Base-by-base conservation (phyloP, 2,329 filamentous ascomycete genomes). In the Trichoderma sp. region DNA sequence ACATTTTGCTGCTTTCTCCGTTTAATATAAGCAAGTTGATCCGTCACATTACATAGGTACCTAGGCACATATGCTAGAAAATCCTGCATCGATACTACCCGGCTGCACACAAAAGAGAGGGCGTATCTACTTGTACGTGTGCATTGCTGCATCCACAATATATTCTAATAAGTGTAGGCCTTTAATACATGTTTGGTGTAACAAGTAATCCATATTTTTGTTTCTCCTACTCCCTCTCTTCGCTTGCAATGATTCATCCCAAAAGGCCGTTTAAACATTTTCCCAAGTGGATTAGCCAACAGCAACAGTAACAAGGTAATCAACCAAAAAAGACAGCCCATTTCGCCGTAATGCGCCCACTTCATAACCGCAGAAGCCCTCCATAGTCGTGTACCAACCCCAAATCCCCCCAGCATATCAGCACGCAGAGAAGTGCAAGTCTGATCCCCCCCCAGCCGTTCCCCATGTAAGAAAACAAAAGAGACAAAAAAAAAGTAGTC, bases 71-170 rank as follows among this genome's bases (percentile, higher is more conserved):
- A 4, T 31, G 5, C 52, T n/a, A 6, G 27, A 27, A 10, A 43
- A n/a, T 43, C 40, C 40, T 43, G 40, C 40, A 61, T n/a, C 14
- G 21, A 61, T 5, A 33, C 11, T 16, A 33, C 19, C 49, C 33
- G 27, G 27, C 33, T 31, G 24, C 31, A 31, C 52, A 60, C 19
- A 27, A 49, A 21, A 24, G n/a, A 43, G 27, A 47, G 35, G 63
- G 53, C 53, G 56, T 24, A 66, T 43, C n/a, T 43, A 43, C 40
- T 43, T 43, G 40, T 58, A 66, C 35, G 29, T 66, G 53, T 66
- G 63, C 63, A 66, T 66, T 66, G 63, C 63, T 66, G 52, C 63
- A 66, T 58, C 53, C 43, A 35, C 63, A n/a, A 24, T 35, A 24
- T 13, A 57, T 58, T 61, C 59, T 64, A 56, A 43, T 31, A 64